These are phyloP conservation scores for Pyricularia sp. DNA, from an alignment of 2,329 filamentous ascomycete genomes.

Conservation along the genomic window DNA sequence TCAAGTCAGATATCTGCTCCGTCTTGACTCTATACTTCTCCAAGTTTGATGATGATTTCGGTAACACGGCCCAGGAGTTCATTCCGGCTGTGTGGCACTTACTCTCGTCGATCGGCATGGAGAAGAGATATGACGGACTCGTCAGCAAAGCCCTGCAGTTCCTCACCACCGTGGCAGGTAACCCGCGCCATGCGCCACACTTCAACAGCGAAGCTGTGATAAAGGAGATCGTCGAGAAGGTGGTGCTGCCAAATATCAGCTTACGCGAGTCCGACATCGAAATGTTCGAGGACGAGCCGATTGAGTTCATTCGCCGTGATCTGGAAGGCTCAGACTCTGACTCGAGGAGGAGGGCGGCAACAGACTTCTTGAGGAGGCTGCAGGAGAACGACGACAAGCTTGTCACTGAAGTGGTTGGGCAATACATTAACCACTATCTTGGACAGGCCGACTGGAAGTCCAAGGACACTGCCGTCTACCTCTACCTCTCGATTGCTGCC, in stretches of 20 bases:
- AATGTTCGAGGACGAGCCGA: slow-evolving; percentile 95
- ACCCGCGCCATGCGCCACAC: slow-evolving; percentile 65
- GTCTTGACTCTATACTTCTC: slow-evolving; percentile 80
- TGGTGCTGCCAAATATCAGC: slow-evolving; percentile 86
- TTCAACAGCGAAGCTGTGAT: slow-evolving; percentile 80
- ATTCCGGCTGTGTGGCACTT: slow-evolving; percentile 87
- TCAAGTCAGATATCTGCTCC: slow-evolving; percentile 91
- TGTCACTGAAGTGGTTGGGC: slow-evolving; percentile 79
- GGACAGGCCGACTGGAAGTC: slow-evolving; percentile 84
- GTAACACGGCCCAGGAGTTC: slow-evolving; percentile 61
- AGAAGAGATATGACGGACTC: slow-evolving; percentile 89
- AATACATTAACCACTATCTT: slow-evolving; percentile 81
- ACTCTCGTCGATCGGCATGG: slow-evolving; percentile 73
- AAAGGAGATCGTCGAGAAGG: slow-evolving; percentile 86
- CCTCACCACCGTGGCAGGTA: slow-evolving; percentile 77
- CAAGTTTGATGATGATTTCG: slow-evolving; percentile 95
- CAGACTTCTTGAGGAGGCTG: slow-evolving; percentile 84
- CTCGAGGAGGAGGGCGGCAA: slow-evolving; percentile 82
- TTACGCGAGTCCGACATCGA: slow-evolving; percentile 90
- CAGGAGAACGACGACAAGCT: slow-evolving; percentile 79
- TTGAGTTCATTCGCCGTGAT: slow-evolving; percentile 93
- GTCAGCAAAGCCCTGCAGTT: slow-evolving; percentile 95
- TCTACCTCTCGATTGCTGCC: slow-evolving; percentile 88
- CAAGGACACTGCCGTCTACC: slow-evolving; percentile 96
- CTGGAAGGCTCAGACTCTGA: slow-evolving; percentile 94